phyloP scores from a whole-genome alignment of 441 rosid genomes.

The Viola pubescens region DNA sequence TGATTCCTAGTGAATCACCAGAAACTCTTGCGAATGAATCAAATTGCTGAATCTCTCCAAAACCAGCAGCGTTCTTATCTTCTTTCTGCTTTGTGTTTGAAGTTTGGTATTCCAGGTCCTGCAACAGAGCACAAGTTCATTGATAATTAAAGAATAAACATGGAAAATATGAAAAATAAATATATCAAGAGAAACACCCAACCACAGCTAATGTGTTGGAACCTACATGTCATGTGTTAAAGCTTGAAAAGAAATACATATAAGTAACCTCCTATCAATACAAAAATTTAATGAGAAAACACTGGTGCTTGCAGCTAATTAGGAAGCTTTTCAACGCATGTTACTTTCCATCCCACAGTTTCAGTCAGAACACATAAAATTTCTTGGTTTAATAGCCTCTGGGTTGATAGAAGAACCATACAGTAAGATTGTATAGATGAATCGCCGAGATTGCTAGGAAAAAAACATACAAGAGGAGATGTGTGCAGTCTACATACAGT shows the following conservation, averaged over 20 bases:
- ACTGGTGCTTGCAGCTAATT: not conserved
- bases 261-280: not conserved
- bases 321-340: not conserved
- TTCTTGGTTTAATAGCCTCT: constrained; percentile 6
- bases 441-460: constrained; percentile 1
- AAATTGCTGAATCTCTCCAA: constrained; percentile 33
- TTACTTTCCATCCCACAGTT: not conserved
- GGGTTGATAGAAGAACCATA: not conserved
- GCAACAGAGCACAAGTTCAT: constrained; percentile 14
- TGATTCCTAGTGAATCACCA: constrained; percentile 30
- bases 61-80: constrained; percentile 28
- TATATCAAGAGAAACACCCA: not conserved
- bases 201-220: not conserved
- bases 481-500: no score
- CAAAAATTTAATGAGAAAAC: not conserved
- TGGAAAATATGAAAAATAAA: constrained; percentile 6
- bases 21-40: constrained; percentile 33
- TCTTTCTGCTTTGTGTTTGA: constrained; percentile 35
- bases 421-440: not conserved
- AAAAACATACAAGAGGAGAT: not conserved
- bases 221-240: no score
- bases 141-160: constrained; percentile 2
- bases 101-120: constrained; percentile 30
- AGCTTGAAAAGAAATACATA: no score
- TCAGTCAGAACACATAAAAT: not conserved